Conservation (phyloP, 257 asterid species). For the Solanum paucissectum region DNA sequence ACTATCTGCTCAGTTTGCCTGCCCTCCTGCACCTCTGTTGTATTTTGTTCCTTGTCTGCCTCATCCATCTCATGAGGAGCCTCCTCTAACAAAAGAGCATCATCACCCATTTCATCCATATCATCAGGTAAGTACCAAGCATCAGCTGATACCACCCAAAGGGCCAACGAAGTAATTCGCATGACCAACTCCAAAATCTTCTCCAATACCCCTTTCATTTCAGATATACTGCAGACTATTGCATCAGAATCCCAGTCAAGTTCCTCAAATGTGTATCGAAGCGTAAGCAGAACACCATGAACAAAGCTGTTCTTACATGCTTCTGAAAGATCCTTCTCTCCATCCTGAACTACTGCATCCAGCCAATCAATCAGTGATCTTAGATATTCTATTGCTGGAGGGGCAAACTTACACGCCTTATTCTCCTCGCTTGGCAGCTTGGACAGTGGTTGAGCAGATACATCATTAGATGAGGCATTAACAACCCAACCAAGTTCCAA, state of each 20-base stretch:
- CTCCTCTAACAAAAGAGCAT: constrained; percentile 38
- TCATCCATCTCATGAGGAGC: constrained; percentile 27
- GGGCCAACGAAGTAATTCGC: constrained; percentile 89
- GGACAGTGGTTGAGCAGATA: constrained; percentile 21
- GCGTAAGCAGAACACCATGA: constrained; percentile 86
- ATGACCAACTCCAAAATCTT: constrained; percentile 74
- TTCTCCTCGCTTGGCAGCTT: constrained; percentile 20
- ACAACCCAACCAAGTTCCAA: constrained; percentile 69
- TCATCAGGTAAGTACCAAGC: constrained; percentile 82
- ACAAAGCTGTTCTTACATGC: constrained; percentile 87
- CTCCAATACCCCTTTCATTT: constrained; percentile 49
- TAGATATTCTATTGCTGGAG: constrained; percentile 55
- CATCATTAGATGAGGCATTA: constrained; percentile 37
- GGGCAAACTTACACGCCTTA: constrained; percentile 14
- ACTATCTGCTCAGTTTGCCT: constrained; percentile 67
- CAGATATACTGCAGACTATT: constrained; percentile 25
- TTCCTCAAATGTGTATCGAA: constrained; percentile 93
- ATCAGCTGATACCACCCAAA: constrained; percentile 92
- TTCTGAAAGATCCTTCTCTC: constrained; percentile 77
- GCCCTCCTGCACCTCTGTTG: constrained; percentile 24
- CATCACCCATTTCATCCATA: constrained; percentile 68
- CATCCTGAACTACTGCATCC: constrained; percentile 64
- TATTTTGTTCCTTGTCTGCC: constrained; percentile 26
- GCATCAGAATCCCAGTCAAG: constrained; percentile 66
- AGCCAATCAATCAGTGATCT: constrained; percentile 80